Evolutionary conservation across 2,329 filamentous ascomycete genomes (phyloP).

Genomic region (Coniella vitis): DNA sequence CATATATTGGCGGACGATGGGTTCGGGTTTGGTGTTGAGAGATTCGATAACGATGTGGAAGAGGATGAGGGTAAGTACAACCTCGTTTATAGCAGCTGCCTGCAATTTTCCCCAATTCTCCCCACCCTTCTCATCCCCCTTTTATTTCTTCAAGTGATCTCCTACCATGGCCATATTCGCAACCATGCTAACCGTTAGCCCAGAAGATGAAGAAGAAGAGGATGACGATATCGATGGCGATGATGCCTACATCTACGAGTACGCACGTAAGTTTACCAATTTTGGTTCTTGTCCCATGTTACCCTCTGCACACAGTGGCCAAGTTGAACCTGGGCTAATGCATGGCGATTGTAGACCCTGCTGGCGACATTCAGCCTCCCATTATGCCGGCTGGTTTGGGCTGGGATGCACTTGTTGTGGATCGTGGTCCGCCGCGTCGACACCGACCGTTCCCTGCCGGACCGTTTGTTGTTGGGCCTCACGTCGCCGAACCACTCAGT

Average conservation of each 20-base stretch:
- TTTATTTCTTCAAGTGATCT: no score
- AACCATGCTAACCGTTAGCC: background rate
- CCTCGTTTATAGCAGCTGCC: background rate
- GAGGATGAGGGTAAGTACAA: conserved; percentile 48
- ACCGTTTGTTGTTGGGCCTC: conserved; percentile 47
- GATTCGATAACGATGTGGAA: conserved; percentile 49
- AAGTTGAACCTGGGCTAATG: background rate
- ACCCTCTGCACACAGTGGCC: no score
- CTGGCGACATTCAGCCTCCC: conserved; percentile 37
- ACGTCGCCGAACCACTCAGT: conserved; percentile 39
- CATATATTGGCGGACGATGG: conserved; percentile 30
- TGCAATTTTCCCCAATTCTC: no score
- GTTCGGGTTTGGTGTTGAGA: conserved; percentile 12
- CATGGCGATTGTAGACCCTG: conserved; percentile 17
- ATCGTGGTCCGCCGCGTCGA: conserved; percentile 44
- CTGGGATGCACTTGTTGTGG: conserved; percentile 51
- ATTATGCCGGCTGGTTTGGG: conserved; percentile 42
- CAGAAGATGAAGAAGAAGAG: conserved; percentile 52
- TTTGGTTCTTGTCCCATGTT: no score
- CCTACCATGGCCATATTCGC: conserved; percentile 16
- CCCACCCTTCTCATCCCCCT: background rate
- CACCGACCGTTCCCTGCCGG: conserved; percentile 54
- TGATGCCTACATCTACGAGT: conserved; percentile 59
- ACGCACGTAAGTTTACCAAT: conserved; percentile 41
- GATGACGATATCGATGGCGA: conserved; percentile 64